phyloP scores from a whole-genome alignment of 2,329 filamentous ascomycete species.

The Apiospora phragmitis region DNA sequence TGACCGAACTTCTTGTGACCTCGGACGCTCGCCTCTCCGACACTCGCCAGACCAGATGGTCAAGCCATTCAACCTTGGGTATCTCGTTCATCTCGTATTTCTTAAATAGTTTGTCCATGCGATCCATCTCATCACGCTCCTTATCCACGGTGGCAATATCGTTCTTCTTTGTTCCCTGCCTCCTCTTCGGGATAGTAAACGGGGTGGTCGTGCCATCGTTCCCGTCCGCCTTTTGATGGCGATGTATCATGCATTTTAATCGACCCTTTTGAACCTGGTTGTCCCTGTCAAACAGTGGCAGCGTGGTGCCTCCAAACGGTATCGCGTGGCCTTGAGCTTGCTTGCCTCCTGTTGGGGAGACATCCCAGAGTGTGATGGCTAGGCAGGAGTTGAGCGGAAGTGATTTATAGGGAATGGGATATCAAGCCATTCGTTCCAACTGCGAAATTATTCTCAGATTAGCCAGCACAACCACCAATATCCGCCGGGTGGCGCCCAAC shows the following conservation, averaged over 20 bases:
- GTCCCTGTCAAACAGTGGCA: conserved; percentile 88
- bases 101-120: conserved; percentile 88
- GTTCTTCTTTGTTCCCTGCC: conserved; percentile 50
- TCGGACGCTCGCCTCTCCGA: conserved; percentile 76
- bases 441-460: conserved; percentile 29
- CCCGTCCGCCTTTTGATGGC: conserved; percentile 82
- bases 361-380: conserved; percentile 93
- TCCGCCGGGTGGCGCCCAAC: conserved; percentile 33
- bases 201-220: conserved; percentile 79
- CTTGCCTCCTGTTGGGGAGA: conserved; percentile 75
- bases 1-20: conserved; percentile 64
- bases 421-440: conserved; percentile 96
- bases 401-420: conserved; percentile 83
- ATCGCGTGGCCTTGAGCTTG: conserved; percentile 74
- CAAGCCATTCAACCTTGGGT: conserved; percentile 88
- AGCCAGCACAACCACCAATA: background rate
- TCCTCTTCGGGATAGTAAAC: conserved; percentile 59
- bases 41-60: conserved; percentile 88
- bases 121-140: conserved; percentile 80
- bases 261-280: conserved; percentile 89
- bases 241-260: conserved; percentile 86
- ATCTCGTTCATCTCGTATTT: conserved; percentile 99
- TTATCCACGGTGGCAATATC: conserved; percentile 59
- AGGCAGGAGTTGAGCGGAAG: conserved; percentile 81
- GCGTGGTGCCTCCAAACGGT: conserved; percentile 91